Evolutionary conservation across 768 basidiomycete species (phyloP), one percentile per base, ranked within the genome.

Genomic region (Kockovaella imperatae): DNA sequence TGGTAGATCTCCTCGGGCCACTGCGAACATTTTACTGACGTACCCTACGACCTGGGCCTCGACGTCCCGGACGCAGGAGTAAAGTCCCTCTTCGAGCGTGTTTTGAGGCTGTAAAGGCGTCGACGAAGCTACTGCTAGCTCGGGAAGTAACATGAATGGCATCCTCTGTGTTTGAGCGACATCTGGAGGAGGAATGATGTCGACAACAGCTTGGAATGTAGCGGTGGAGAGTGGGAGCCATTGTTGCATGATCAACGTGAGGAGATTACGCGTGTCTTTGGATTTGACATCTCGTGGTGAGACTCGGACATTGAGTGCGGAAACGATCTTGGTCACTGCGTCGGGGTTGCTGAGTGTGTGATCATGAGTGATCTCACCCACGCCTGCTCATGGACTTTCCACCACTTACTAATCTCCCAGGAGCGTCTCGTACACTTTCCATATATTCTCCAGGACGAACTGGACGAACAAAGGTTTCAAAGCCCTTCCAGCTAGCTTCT

Each of bases 11-110:
- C 79, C 79, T 18, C 70, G 73, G n/a, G 81, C 73, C 0, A 96
- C 83, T 1, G 90, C 89, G 63, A 97, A 96, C 93, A 97, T 99
- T 71, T 97, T 99, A 77, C 87, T 93, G 39, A 96, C 85, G 70
- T 90, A 95, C 5, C 83, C 93, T 14, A 83, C 79, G 11, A 89
- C 75, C 48, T 73, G 79, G 0, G 83, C 82, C 5, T 76, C 75
- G 1, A 77, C 55, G 1, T 62, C 75, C 1, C 78, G 77, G 45
- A 80, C 79, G 35, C 89, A 86, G 0, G 78, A 68, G 71, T 83
- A 96, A 14, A 97, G 74, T 51, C 86, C 85, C 52, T 75, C 74
- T 64, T 99, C 91, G n/a, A 93, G 74, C 59, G 83, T 83, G 68
- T 83, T 85, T 60, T 80, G 81, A 6, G 89, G 82, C 31, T 76